Conservation (phyloP, 768 basidiomycete species). For the Cytidiella melzeri region DNA sequence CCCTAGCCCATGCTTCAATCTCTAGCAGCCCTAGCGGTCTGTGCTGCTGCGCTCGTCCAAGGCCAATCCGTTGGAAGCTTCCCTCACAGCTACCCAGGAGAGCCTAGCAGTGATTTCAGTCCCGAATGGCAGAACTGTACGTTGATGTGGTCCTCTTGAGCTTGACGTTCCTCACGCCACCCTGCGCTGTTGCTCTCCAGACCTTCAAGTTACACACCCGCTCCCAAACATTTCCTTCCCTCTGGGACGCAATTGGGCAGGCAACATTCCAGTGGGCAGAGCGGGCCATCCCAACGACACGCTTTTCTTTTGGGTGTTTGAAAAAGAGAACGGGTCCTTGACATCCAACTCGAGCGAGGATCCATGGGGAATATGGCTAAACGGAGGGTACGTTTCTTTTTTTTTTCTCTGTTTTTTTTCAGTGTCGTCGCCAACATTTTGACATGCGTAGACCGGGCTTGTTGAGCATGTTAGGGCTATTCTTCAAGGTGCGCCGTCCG, state of each 20-base stretch:
- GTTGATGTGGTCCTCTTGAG: slow-evolving; percentile 1
- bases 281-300: slow-evolving; percentile 32
- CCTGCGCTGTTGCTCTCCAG: slow-evolving; percentile 12
- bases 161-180: not conserved
- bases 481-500: slow-evolving; percentile 39
- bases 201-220: slow-evolving; percentile 30
- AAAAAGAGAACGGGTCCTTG: slow-evolving; percentile 31
- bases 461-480: slow-evolving; percentile 58
- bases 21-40: no score
- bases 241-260: slow-evolving; percentile 31
- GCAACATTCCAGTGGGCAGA: slow-evolving; percentile 29
- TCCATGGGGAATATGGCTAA: slow-evolving; percentile 36
- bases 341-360: slow-evolving; percentile 22
- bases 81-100: slow-evolving; percentile 38
- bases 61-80: no score
- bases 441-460: slow-evolving; percentile 51
- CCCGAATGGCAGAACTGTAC: slow-evolving; percentile 30
- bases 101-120: slow-evolving; percentile 29
- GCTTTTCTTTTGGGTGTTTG: slow-evolving; percentile 36
- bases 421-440: not conserved
- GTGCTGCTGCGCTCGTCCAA: no score
- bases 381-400: slow-evolving; percentile 25
- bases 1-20: no score
- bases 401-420: no score
- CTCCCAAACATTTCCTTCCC: slow-evolving; percentile 31